Evolutionary conservation across 495 filamentous ascomycete genomes (phyloP).

Genomic region (Trichodelitschia bisporula): DNA sequence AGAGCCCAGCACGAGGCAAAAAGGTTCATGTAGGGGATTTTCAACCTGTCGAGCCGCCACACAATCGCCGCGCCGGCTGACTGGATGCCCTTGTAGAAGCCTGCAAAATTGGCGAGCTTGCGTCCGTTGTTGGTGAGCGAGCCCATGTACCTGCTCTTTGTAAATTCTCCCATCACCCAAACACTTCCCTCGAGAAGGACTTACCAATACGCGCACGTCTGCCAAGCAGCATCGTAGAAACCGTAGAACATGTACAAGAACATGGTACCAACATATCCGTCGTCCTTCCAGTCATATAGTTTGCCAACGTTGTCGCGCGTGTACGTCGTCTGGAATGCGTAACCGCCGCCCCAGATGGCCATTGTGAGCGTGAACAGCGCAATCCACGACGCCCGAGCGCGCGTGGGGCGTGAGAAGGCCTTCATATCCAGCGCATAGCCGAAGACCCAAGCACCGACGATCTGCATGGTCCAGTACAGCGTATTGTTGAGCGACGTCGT

Average conservation of each 20-base stretch:
- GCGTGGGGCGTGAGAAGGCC: slow-evolving; percentile 35
- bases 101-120: slow-evolving; percentile 77
- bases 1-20: slow-evolving; percentile 42
- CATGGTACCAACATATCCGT: slow-evolving; percentile 55
- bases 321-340: slow-evolving; percentile 46
- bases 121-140: slow-evolving; percentile 74
- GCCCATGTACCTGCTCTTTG: slow-evolving; percentile 53
- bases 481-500: slow-evolving; percentile 62
- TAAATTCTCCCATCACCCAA: not conserved
- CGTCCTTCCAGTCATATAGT: slow-evolving; percentile 36
- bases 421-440: slow-evolving; percentile 51
- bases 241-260: slow-evolving; percentile 89
- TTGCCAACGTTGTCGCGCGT: slow-evolving; percentile 19
- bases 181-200: slow-evolving; percentile 9
- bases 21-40: slow-evolving; percentile 31
- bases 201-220: slow-evolving; percentile 72
- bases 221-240: slow-evolving; percentile 70
- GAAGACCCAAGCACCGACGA: slow-evolving; percentile 57
- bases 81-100: slow-evolving; percentile 95
- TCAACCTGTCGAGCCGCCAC: slow-evolving; percentile 43
- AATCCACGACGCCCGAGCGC: slow-evolving; percentile 46
- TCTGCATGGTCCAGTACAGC: slow-evolving; percentile 75
- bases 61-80: slow-evolving; percentile 78
- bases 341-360: slow-evolving; percentile 71
- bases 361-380: slow-evolving; percentile 51